These are phyloP conservation scores for Malus hybrid DNA, from an alignment of 331 rosid species.

Conservation along the genomic window DNA sequence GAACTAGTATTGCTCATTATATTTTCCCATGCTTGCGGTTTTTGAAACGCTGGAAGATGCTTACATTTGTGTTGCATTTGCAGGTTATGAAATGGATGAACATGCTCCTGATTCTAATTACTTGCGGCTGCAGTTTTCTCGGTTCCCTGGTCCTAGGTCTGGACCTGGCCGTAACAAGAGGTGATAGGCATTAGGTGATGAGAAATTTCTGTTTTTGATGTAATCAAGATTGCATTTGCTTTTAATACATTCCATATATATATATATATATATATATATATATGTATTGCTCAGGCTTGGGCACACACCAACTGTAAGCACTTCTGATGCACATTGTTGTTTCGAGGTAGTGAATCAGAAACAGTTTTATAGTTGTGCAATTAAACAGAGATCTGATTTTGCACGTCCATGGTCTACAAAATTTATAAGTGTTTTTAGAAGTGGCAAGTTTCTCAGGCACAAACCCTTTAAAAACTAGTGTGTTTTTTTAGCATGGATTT, in stretches of 20 bases:
- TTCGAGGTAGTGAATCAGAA: conserved; percentile 20
- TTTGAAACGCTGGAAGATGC: conserved; percentile 1
- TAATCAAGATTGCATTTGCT: conserved; percentile 11
- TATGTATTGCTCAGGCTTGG: conserved; percentile 7
- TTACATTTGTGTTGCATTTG: conserved; percentile 21
- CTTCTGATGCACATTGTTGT: conserved; percentile 16
- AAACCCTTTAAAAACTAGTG: neutral
- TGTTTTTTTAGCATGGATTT: neutral
- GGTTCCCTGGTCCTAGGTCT: conserved; percentile 72
- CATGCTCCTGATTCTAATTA: conserved; percentile 49
- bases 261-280: conserved; percentile 3
- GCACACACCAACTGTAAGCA: conserved; percentile 10
- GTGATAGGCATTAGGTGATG: conserved; percentile 21
- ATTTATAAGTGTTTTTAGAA: neutral
- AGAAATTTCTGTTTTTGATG: conserved; percentile 12
- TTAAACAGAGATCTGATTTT: neutral
- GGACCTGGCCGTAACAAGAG: conserved; percentile 65
- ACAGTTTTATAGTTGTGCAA: neutral
- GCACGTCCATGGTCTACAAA: neutral
- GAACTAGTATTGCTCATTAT: neutral
- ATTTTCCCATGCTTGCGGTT: neutral
- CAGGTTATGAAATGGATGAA: conserved; percentile 80
- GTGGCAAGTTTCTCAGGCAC: neutral
- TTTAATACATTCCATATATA: conserved; percentile 5
- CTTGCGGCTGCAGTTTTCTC: conserved; percentile 75